These are phyloP conservation scores for Coemansia sp. DNA, from an alignment of 371 early-diverging fungal genomes.

Conservation along the genomic window DNA sequence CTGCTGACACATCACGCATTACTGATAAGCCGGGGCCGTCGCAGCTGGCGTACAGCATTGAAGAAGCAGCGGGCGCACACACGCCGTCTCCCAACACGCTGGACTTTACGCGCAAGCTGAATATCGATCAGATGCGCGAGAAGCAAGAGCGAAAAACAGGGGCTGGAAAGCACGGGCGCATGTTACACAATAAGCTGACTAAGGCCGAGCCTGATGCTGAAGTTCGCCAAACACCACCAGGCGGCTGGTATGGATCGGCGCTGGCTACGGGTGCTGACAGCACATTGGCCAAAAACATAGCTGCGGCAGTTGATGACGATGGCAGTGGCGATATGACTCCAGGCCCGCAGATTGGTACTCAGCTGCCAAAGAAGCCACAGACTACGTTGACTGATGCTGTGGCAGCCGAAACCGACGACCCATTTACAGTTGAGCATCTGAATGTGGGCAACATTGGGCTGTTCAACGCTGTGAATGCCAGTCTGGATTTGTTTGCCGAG, in stretches of 20 bases:
- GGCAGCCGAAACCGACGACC: slow-evolving; percentile 13
- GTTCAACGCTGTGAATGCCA: slow-evolving; percentile 79
- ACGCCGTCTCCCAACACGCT: slow-evolving; percentile 44
- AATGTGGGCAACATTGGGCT: slow-evolving; percentile 85
- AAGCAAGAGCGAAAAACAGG: slow-evolving; percentile 39
- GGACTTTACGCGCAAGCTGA: slow-evolving; percentile 49
- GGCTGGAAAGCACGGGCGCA: slow-evolving; percentile 36
- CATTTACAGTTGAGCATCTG: slow-evolving; percentile 70
- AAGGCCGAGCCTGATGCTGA: not conserved
- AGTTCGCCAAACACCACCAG: not conserved
- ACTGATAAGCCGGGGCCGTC: slow-evolving; percentile 26
- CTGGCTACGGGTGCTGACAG: not conserved
- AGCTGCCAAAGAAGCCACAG: not conserved
- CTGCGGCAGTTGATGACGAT: not conserved
- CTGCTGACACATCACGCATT: not conserved
- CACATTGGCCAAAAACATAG: not conserved
- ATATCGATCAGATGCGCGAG: slow-evolving; percentile 37
- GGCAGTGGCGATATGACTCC: not conserved
- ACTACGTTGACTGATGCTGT: slow-evolving; percentile 4
- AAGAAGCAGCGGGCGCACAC: slow-evolving; percentile 41
- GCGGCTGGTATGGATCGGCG: slow-evolving; percentile 7
- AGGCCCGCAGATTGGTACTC: slow-evolving; percentile 21
- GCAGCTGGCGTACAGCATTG: slow-evolving; percentile 45
- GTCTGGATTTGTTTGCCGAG: slow-evolving; percentile 56
- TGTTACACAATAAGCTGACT: slow-evolving; percentile 25